Conservation (phyloP, 2,329 filamentous ascomycete species). For the Penicillium aurantiogriseum region DNA sequence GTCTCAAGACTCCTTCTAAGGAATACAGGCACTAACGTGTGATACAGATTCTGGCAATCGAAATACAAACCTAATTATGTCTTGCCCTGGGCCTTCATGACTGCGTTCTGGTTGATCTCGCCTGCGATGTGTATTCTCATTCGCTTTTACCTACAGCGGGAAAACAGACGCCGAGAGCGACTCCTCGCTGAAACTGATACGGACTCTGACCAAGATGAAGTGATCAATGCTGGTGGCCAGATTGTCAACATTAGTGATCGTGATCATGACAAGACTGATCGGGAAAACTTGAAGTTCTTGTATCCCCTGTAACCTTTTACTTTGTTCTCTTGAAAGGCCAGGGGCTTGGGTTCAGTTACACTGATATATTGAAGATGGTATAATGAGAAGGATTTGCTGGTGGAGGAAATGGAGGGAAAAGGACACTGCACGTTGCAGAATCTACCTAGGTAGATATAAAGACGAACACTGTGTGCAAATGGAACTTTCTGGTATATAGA, state of each 20-base stretch:
- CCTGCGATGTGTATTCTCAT: not conserved
- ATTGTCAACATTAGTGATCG: not conserved
- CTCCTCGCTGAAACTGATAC: not conserved
- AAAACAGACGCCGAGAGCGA: not conserved
- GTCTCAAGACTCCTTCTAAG: not conserved
- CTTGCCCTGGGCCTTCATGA: not conserved
- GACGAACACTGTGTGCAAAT: not conserved
- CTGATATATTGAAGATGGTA: not conserved
- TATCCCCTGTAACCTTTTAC: not conserved
- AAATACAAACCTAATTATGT: not conserved
- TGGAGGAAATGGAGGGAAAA: not conserved
- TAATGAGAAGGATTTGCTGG: not conserved
- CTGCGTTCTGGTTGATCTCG: not conserved
- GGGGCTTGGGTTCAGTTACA: not conserved
- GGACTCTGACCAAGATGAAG: not conserved
- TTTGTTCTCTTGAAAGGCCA: not conserved
- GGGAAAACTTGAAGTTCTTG: not conserved
- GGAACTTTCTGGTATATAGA: not conserved
- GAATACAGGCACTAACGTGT: not conserved
- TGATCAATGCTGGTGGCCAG: not conserved
- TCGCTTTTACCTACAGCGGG: not conserved
- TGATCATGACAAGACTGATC: not conserved
- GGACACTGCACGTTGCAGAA: not conserved
- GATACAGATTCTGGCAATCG: not conserved
- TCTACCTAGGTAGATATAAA: not conserved